Conservation (phyloP, 108 stramenopile species). For the Fragilaria crotonensis region DNA sequence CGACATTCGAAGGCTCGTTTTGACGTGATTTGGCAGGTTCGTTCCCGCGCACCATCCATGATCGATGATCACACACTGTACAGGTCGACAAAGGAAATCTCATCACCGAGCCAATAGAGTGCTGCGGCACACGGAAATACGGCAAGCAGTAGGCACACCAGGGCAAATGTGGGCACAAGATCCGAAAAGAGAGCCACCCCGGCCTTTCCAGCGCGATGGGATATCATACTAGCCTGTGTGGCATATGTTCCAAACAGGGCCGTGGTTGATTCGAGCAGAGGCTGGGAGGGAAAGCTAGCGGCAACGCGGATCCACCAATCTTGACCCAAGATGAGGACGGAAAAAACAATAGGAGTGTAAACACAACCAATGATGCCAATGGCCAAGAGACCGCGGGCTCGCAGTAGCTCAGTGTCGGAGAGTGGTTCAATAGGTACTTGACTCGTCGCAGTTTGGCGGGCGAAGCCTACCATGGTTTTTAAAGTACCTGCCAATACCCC, state of each 20-base stretch:
- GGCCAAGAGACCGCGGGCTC: conserved; percentile 17
- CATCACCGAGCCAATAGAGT: conserved; percentile 26
- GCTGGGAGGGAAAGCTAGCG: conserved; percentile 13
- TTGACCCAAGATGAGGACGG: conserved; percentile 13
- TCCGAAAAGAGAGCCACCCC: conserved; percentile 21
- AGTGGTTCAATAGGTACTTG: conserved; percentile 1
- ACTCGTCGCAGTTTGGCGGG: too few relatives aligned
- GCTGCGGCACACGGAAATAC: conserved; percentile 21
- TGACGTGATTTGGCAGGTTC: too few relatives aligned
- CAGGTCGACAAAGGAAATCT: too few relatives aligned
- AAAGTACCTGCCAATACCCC: too few relatives aligned
- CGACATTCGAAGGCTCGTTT: too few relatives aligned
- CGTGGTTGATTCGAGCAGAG: conserved; percentile 25
- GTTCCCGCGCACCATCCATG: too few relatives aligned
- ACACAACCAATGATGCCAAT: conserved; percentile 30
- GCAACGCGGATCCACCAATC: conserved; percentile 28
- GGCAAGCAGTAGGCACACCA: conserved; percentile 23
- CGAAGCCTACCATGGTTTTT: too few relatives aligned
- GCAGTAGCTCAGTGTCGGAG: conserved; percentile 25
- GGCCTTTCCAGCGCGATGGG: conserved; percentile 16
- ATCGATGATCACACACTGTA: too few relatives aligned
- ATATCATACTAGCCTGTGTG: conserved; percentile 31
- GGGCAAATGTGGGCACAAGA: conserved; percentile 21
- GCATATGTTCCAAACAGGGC: conserved; percentile 25
- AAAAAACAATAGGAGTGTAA: conserved; percentile 22